Percentiles rank a stretch among this genome's conserved stretches.
Conservation (phyloP, 2,329 filamentous ascomycete species). For the Canariomyces notabilis region DNA sequence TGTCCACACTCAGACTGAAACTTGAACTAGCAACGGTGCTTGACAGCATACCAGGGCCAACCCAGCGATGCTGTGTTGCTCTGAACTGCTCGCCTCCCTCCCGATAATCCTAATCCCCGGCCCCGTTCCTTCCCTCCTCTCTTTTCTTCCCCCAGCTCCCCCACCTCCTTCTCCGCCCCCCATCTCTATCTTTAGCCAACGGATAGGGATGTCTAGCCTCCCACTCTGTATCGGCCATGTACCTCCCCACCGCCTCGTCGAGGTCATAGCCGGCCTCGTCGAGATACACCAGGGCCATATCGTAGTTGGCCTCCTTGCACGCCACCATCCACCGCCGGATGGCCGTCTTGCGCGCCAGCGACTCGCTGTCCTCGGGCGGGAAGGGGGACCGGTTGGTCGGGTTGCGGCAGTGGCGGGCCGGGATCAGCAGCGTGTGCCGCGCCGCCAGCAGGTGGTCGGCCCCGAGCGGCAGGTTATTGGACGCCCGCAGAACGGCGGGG, state of each 20-base stretch:
- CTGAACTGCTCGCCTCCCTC: not conserved
- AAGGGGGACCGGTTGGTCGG: constrained; percentile 63
- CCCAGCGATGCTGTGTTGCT: not conserved
- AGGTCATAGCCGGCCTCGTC: constrained; percentile 65
- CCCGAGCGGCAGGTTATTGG: constrained; percentile 61
- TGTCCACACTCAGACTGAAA: too few species aligned
- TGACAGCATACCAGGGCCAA: not conserved
- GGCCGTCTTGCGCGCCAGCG: constrained; percentile 64
- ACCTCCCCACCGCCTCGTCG: constrained; percentile 57
- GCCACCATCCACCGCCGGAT: constrained; percentile 73
- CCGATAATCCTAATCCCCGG: not conserved
- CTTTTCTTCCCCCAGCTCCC: constrained; percentile 20
- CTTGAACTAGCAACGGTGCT: not conserved
- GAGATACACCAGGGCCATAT: constrained; percentile 70
- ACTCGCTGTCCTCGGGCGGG: constrained; percentile 69
- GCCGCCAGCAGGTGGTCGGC: constrained; percentile 64
- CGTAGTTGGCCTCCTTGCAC: constrained; percentile 73
- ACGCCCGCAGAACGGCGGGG: constrained; percentile 53
- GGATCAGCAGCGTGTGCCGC: constrained; percentile 65
- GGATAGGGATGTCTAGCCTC: constrained; percentile 62
- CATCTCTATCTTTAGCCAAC: constrained; percentile 32
- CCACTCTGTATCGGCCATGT: constrained; percentile 69
- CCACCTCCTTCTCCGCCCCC: constrained; percentile 25
- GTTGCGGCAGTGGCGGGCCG: constrained; percentile 33
- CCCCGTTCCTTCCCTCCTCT: not conserved